Evolutionary conservation across 1,284 basidiomycete genomes (phyloP).

Genomic region (Pascua sp.): DNA sequence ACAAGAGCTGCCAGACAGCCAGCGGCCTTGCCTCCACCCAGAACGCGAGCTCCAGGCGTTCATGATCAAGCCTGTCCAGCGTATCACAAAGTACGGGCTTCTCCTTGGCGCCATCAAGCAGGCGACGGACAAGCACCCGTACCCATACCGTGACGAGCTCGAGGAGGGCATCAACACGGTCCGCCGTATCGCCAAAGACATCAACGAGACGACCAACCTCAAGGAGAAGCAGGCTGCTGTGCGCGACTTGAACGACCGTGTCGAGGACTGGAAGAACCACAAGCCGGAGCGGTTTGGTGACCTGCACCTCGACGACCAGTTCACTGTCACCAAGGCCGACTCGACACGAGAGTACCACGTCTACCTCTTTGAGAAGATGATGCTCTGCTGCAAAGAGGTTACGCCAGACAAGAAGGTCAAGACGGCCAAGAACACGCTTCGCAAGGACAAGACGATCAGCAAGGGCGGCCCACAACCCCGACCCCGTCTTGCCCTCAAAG

Average conservation of each 20-base stretch:
- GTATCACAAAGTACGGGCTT: conserved; percentile 72
- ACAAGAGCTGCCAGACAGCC: conserved; percentile 29
- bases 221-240: conserved; percentile 72
- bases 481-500: conserved; percentile 84
- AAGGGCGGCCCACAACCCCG: conserved; percentile 45
- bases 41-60: conserved; percentile 74
- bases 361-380: conserved; percentile 98
- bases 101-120: conserved; percentile 54
- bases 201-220: conserved; percentile 86
- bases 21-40: conserved; percentile 42
- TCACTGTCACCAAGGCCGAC: conserved; percentile 93
- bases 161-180: conserved; percentile 78
- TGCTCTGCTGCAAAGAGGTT: conserved; percentile 93
- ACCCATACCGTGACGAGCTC: conserved; percentile 75
- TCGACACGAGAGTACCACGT: conserved; percentile 98
- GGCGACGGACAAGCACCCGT: conserved; percentile 51
- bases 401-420: conserved; percentile 44
- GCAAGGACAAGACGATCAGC: conserved; percentile 57
- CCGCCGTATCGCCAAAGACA: conserved; percentile 89
- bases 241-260: conserved; percentile 78
- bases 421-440: conserved; percentile 39
- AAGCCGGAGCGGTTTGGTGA: conserved; percentile 89
- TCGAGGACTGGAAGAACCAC: conserved; percentile 99
- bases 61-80: conserved; percentile 73
- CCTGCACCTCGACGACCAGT: conserved; percentile 88